A percentile compares a stretch with the other conserved stretches of the same genome.
Conservation (phyloP, 116 monocot genomes). For the Phalaenopsis hybrid region DNA sequence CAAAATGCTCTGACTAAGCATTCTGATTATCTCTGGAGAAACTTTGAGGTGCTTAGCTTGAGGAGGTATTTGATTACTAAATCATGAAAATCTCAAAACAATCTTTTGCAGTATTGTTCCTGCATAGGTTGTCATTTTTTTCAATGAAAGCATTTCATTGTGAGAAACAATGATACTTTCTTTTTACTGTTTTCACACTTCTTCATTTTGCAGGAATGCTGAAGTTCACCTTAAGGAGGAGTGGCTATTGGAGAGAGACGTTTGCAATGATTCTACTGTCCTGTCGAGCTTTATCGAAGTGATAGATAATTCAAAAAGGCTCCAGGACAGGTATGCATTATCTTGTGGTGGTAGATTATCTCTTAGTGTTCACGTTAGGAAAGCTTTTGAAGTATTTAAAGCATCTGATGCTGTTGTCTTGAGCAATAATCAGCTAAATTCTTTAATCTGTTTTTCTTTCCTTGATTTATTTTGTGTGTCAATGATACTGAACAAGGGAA, state of each 20-base stretch:
- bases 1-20: conserved; percentile 84
- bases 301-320: conserved; percentile 21
- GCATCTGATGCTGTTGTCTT: not conserved
- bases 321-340: conserved; percentile 16
- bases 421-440: not conserved
- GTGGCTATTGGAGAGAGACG: conserved; percentile 67
- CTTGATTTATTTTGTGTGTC: not conserved
- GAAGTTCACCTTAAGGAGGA: conserved; percentile 49
- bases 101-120: not conserved
- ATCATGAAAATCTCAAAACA: not conserved
- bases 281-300: conserved; percentile 43
- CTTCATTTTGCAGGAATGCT: conserved; percentile 47
- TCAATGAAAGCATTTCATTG: not conserved
- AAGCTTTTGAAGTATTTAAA: not conserved
- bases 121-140: not conserved
- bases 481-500: too few species aligned
- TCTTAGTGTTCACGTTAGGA: not conserved
- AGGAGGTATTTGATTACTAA: conserved; percentile 48
- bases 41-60: conserved; percentile 76
- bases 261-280: conserved; percentile 41
- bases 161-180: not conserved
- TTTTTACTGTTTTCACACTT: not conserved
- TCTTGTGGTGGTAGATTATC: not conserved
- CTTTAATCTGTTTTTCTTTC: not conserved
- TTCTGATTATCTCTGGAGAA: conserved; percentile 77